Base-by-base conservation (phyloP, 2,329 filamentous ascomycete species). In the Neonectria magnoliae region DNA sequence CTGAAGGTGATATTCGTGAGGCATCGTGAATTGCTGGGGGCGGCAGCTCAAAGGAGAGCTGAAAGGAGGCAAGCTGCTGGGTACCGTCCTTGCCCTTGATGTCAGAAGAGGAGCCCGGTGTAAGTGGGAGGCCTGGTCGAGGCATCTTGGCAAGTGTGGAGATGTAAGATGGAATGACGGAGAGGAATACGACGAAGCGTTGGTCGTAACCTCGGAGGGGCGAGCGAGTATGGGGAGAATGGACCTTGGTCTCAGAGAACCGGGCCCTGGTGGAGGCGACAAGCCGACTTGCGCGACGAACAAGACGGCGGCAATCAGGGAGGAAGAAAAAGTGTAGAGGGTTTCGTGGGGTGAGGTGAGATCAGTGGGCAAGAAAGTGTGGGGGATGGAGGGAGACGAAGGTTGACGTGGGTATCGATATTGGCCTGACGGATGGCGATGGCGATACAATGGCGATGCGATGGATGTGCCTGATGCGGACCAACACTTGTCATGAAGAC, bases 51-150 rank as follows among this genome's bases (percentile, higher is more conserved):
- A 96, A 94, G 56, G 89, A 84, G 67, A 89, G 83, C 72, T 93
- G 92, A 25, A 91, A 81, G 42, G 85, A 82, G 44, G 84, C 81
- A 50, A 90, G 84, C 65, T 87, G 85, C 54, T 84, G 83, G n/a
- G 84, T 82, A 65, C 88, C 88, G 78, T 91, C 90, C 78, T 93
- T 89, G 68, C 88, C 90, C 61, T 88, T 87, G 76, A 96, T 92
- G 75, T 96, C 93, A 55, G 91, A 91, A 36, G 92, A 95, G 11
- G 92, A 92, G 57, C 88, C 90, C 44, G 93, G 93, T 53, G 93
- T 97, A 47, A 90, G 92, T 48, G 91, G 93, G 42, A 78, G 69
- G 8, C 65, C 67, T 33, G 77, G 76, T 53, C 71, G 76, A 68
- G 77, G 76, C 77, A 79, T 79, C 58, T 63, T 70, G 65, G 55